Percentiles rank a stretch among this genome's conserved stretches.
Evolutionary conservation across 768 basidiomycete genomes (phyloP).

Genomic region (Suillus brevipes): DNA sequence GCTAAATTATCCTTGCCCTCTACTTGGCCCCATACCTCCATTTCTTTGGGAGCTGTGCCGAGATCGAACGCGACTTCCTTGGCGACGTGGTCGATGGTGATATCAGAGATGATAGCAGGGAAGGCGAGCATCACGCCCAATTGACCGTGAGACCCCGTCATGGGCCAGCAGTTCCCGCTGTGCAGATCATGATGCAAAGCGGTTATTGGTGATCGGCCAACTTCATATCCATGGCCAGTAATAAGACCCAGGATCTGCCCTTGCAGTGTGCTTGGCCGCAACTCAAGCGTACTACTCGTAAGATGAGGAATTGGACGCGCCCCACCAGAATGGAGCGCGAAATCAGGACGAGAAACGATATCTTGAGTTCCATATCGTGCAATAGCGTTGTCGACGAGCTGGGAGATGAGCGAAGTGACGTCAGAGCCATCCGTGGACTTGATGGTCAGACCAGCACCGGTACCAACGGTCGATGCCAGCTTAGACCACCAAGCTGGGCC

Average conservation of each 20-base stretch:
- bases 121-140: conserved; percentile 79
- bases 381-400: conserved; percentile 72
- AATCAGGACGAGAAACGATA: conserved; percentile 78
- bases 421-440: conserved; percentile 77
- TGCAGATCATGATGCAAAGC: conserved; percentile 85
- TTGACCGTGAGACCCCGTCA: conserved; percentile 74
- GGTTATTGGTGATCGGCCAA: conserved; percentile 81
- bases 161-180: conserved; percentile 93
- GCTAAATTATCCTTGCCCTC: conserved; percentile 73
- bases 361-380: conserved; percentile 69
- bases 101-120: conserved; percentile 52
- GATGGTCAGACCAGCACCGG: conserved; percentile 55
- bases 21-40: conserved; percentile 91
- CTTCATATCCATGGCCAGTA: conserved; percentile 59
- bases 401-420: conserved; percentile 64
- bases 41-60: conserved; percentile 75
- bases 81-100: conserved; percentile 89
- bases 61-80: conserved; percentile 80
- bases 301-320: conserved; percentile 78
- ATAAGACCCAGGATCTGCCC: conserved; percentile 53
- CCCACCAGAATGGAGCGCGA: conserved; percentile 81
- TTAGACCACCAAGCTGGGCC: conserved; percentile 75
- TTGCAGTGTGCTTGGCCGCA: conserved; percentile 52
- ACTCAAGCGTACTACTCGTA: conserved; percentile 77
- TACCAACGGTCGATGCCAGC: conserved; percentile 45